phyloP scores from a whole-genome alignment of 441 rosid species.

The Gossypium trilobum region DNA sequence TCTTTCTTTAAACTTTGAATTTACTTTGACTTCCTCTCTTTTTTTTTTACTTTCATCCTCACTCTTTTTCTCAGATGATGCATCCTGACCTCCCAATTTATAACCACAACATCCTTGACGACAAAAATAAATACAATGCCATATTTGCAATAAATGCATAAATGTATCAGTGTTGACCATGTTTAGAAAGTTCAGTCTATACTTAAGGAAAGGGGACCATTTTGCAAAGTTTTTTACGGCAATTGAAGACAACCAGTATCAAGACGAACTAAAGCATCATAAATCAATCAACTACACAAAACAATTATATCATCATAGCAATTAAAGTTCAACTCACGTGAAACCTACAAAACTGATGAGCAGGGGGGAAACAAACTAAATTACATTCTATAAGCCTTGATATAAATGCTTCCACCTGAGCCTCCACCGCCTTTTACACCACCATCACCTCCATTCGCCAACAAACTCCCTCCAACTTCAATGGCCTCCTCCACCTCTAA shows the following conservation, averaged over 20 bases:
- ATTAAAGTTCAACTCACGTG: slow-evolving; percentile 1
- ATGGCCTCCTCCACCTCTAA: slow-evolving; percentile 28
- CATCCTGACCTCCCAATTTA: neutral
- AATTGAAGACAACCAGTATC: neutral
- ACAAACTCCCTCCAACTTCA: slow-evolving; percentile 40
- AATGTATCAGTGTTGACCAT: neutral
- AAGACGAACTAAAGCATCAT: neutral
- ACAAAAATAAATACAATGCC: neutral
- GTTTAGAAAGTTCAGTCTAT: neutral
- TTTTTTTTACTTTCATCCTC: neutral
- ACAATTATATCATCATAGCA: neutral
- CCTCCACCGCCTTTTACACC: slow-evolving; percentile 68
- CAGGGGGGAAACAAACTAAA: neutral
- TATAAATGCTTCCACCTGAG: slow-evolving; percentile 59
- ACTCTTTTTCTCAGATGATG: neutral
- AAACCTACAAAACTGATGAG: slow-evolving; percentile 10
- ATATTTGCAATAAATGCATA: neutral
- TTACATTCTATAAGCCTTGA: slow-evolving; percentile 58
- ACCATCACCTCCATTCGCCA: slow-evolving; percentile 55
- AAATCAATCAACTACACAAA: slow-evolving; percentile 8
- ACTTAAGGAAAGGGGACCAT: neutral
- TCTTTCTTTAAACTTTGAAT: neutral
- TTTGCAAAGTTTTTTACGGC: neutral
- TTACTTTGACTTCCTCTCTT: neutral
- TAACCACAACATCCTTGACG: neutral